Evolutionary conservation across 768 basidiomycete genomes (phyloP).

Genomic region (Naganishia vaughanmartiniae): DNA sequence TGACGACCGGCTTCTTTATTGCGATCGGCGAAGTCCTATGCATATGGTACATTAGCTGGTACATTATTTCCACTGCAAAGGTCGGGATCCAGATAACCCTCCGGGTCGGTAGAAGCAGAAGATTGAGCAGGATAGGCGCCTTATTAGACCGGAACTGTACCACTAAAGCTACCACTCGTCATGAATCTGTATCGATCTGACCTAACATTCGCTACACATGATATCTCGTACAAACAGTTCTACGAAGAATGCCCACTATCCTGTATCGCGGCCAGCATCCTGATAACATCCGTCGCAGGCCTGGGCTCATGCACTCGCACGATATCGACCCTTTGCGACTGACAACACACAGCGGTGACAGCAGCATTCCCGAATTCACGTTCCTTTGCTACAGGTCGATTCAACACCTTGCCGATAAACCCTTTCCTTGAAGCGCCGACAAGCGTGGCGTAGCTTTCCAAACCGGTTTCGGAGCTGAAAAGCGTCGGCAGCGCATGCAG

Average conservation of each 20-base stretch:
- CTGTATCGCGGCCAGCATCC: conserved; percentile 63
- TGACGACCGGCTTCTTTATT: too few species aligned
- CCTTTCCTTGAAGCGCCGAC: conserved; percentile 81
- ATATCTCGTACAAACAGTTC: neutral
- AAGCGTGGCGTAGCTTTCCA: conserved; percentile 61
- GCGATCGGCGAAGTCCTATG: neutral
- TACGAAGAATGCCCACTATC: conserved; percentile 9
- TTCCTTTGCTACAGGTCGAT: conserved; percentile 59
- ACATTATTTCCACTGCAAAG: too few species aligned
- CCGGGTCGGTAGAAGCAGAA: neutral
- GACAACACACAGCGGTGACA: conserved; percentile 64
- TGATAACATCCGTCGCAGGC: conserved; percentile 71
- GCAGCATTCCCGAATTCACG: conserved; percentile 76
- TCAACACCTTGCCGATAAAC: conserved; percentile 70
- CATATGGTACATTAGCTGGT: too few species aligned
- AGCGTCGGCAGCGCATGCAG: conserved; percentile 59
- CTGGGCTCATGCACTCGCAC: conserved; percentile 79
- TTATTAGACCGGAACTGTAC: neutral
- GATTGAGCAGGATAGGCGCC: neutral
- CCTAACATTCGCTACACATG: neutral
- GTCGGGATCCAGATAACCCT: too few species aligned
- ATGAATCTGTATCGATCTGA: neutral
- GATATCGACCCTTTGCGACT: conserved; percentile 69
- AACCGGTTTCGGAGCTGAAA: conserved; percentile 52
- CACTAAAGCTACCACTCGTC: neutral